These are phyloP conservation scores for Aspergillus fructus DNA, from an alignment of 2,329 filamentous ascomycete species.

Conservation along the genomic window DNA sequence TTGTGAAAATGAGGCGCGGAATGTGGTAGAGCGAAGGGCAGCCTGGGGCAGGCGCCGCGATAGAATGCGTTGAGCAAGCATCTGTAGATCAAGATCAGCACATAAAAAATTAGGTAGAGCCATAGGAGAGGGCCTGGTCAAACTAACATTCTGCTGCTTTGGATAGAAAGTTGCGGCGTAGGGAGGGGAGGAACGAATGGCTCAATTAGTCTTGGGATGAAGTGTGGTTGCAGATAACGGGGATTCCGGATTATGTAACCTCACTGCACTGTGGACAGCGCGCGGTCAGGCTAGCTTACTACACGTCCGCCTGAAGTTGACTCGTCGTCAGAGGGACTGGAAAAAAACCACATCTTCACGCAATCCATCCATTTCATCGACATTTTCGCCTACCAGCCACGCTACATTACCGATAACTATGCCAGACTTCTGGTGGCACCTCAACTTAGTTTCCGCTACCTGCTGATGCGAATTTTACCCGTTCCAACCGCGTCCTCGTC, in stretches of 20 bases:
- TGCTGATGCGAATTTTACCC: slow-evolving; percentile 41
- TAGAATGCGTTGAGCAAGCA: slow-evolving; percentile 47
- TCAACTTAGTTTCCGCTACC: slow-evolving; percentile 33
- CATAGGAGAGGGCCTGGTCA: not conserved
- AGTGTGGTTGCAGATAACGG: slow-evolving; percentile 18
- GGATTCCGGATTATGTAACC: slow-evolving; percentile 25
- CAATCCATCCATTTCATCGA: slow-evolving; percentile 30
- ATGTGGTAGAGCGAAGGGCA: slow-evolving; percentile 37
- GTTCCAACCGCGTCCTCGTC: slow-evolving; percentile 39
- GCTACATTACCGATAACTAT: slow-evolving; percentile 44
- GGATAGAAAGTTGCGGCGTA: slow-evolving; percentile 15
- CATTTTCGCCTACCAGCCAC: slow-evolving; percentile 39
- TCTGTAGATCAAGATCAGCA: slow-evolving; percentile 32
- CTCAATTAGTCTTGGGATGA: slow-evolving; percentile 23
- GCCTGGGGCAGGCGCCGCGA: slow-evolving; percentile 43
- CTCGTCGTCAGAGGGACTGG: slow-evolving; percentile 30
- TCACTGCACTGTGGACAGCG: slow-evolving; percentile 13
- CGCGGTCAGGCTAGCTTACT: slow-evolving; percentile 31
- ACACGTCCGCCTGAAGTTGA: slow-evolving; percentile 22
- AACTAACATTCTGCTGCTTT: slow-evolving; percentile 28
- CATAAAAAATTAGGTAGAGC: slow-evolving; percentile 2
- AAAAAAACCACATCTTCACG: slow-evolving; percentile 45
- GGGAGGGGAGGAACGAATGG: slow-evolving; percentile 20
- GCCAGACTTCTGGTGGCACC: slow-evolving; percentile 42
- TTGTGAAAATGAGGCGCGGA: slow-evolving; percentile 45